phyloP scores from a whole-genome alignment of 441 rosid genomes.

The Jatropha multifida region DNA sequence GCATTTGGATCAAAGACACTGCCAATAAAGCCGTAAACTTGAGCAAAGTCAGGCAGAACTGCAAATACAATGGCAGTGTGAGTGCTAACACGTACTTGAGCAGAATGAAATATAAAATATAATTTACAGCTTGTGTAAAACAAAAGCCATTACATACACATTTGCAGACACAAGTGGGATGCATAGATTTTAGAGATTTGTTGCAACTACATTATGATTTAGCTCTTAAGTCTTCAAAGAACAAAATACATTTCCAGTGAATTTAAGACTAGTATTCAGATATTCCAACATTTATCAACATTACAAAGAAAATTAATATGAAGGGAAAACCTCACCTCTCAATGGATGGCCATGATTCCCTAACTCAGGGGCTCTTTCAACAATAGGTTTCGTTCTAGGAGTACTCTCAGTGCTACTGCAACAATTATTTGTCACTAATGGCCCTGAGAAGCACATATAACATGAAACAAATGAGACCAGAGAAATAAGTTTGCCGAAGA shows the following conservation, averaged over 20 bases:
- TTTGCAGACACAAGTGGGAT: background rate
- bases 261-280: background rate
- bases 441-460: constrained; percentile 40
- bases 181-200: background rate
- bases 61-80: constrained; percentile 34
- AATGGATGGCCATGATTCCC: constrained; percentile 56
- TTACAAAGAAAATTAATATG: background rate
- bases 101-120: background rate
- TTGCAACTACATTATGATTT: background rate
- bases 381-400: constrained; percentile 42
- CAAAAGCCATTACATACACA: background rate
- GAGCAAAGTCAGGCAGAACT: constrained; percentile 87
- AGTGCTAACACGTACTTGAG: background rate
- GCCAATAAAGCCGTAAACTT: constrained; percentile 89
- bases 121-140: background rate
- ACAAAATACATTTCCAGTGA: background rate
- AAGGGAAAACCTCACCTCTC: constrained; percentile 49
- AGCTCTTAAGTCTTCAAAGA: background rate
- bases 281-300: background rate
- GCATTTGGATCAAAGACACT: constrained; percentile 82
- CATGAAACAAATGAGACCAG: constrained; percentile 10
- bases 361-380: constrained; percentile 48
- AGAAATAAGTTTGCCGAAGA: constrained; percentile 4
- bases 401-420: constrained; percentile 74
- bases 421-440: constrained; percentile 50